phyloP scores from a whole-genome alignment of 2,329 filamentous ascomycete species.

The Fusarium napiforme region DNA sequence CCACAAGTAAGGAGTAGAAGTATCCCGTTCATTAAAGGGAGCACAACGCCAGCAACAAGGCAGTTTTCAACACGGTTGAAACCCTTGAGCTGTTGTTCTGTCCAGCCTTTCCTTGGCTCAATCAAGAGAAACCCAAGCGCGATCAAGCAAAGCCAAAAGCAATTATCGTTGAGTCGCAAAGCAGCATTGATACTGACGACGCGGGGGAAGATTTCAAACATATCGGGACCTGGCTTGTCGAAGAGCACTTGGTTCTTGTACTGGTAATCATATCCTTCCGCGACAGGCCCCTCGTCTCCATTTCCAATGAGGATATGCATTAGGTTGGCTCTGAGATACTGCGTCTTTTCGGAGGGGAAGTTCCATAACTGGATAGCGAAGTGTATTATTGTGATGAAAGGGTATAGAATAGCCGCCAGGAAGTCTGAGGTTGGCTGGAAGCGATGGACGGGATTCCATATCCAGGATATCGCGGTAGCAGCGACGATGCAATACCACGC shows the following conservation, averaged over 20 bases:
- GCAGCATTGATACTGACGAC: neutral
- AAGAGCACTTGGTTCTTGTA: neutral
- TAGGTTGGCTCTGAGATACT: neutral
- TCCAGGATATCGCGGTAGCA: neutral
- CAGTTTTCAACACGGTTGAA: neutral
- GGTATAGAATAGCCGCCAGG: neutral
- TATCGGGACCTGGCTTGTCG: neutral
- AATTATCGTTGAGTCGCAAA: neutral
- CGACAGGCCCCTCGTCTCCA: no score
- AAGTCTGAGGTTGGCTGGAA: neutral
- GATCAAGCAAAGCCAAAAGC: neutral
- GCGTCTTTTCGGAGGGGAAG: neutral
- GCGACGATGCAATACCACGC: neutral
- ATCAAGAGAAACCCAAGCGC: neutral
- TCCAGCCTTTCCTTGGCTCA: rapidly evolving
- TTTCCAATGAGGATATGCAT: neutral
- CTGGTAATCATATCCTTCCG: neutral
- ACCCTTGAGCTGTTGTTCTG: neutral
- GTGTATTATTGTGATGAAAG: neutral
- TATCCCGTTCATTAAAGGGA: rapidly evolving
- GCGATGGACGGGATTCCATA: neutral
- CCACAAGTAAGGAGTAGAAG: rapidly evolving
- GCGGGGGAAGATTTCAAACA: rapidly evolving
- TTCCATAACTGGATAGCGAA: neutral
- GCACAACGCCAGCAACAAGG: rapidly evolving